A percentile compares a stretch with the other conserved stretches of the same genome.
Evolutionary conservation across 2,329 filamentous ascomycete species (phyloP).

Genomic region (Arthroderma uncinatum): DNA sequence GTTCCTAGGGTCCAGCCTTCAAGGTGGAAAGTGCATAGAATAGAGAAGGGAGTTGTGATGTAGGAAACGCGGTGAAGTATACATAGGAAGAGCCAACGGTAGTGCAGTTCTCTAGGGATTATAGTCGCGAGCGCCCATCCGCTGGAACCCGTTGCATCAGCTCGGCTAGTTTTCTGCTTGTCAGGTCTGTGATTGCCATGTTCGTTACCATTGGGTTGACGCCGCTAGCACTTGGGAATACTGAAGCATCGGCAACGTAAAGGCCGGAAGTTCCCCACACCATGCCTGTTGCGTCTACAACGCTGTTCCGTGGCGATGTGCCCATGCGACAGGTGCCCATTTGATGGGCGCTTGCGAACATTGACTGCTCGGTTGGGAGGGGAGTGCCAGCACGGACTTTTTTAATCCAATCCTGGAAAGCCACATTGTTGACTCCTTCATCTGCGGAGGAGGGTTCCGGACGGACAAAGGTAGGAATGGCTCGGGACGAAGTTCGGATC

Average conservation of each 20-base stretch:
- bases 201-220: constrained; percentile 44
- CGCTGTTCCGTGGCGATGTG: constrained; percentile 28
- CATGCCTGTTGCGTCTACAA: constrained; percentile 36
- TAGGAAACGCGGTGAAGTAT: not conserved
- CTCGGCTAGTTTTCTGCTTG: constrained; percentile 31
- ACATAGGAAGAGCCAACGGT: not conserved
- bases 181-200: constrained; percentile 41
- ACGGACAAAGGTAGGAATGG: constrained; percentile 53
- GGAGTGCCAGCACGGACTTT: constrained; percentile 38
- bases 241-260: constrained; percentile 40
- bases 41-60: too few relatives aligned
- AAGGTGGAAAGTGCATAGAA: too few relatives aligned
- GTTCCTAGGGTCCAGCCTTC: too few relatives aligned
- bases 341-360: constrained; percentile 40
- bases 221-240: constrained; percentile 42
- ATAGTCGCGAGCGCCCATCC: not conserved
- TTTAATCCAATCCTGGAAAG: constrained; percentile 46
- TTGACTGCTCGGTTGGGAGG: constrained; percentile 34
- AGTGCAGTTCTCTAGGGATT: not conserved
- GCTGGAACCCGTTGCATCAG: not conserved
- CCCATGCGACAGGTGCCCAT: constrained; percentile 44
- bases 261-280: constrained; percentile 39
- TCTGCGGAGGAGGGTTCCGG: constrained; percentile 21
- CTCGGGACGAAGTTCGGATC: constrained; percentile 56
- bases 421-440: constrained; percentile 42